A percentile compares a stretch with the other conserved stretches of the same genome.
Evolutionary conservation across 108 stramenopile genomes (phyloP).

Genomic region (Poteriospumella lacustris): DNA sequence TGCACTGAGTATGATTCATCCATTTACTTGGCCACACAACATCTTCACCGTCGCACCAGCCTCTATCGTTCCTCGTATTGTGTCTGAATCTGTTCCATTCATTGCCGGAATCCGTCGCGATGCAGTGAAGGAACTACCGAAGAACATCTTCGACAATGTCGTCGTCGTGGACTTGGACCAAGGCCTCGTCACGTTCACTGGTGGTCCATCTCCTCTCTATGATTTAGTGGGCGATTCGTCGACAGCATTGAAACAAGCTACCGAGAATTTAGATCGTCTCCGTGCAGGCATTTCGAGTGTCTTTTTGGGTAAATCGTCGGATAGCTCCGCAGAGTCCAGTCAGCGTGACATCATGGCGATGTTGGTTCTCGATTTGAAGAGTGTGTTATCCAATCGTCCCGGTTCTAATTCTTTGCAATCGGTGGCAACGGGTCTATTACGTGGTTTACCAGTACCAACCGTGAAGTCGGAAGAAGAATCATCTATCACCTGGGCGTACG

Average conservation of each 20-base stretch:
- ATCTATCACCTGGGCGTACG: not conserved
- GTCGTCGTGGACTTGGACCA: constrained; percentile 38
- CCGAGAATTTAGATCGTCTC: not conserved
- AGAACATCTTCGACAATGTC: constrained; percentile 33
- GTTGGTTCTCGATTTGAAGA: not conserved
- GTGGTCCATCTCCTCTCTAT: constrained; percentile 31
- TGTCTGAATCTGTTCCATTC: not conserved
- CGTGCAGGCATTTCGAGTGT: not conserved
- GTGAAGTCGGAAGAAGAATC: not conserved
- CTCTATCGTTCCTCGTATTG: too few species aligned
- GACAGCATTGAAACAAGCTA: not conserved
- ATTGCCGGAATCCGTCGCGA: constrained; percentile 19
- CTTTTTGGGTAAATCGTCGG: not conserved
- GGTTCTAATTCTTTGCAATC: not conserved
- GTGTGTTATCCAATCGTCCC: not conserved
- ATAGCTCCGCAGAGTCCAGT: not conserved
- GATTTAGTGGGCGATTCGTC: constrained; percentile 31
- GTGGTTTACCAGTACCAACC: not conserved
- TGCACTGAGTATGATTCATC: constrained; percentile 39
- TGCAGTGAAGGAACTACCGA: constrained; percentile 27
- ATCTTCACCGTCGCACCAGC: constrained; percentile 39
- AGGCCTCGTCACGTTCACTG: constrained; percentile 31
- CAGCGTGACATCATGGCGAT: constrained; percentile 7
- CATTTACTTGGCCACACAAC: constrained; percentile 47
- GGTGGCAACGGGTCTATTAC: not conserved